phyloP scores from a whole-genome alignment of 768 basidiomycete genomes.

The Boletus pseudopeckii region DNA sequence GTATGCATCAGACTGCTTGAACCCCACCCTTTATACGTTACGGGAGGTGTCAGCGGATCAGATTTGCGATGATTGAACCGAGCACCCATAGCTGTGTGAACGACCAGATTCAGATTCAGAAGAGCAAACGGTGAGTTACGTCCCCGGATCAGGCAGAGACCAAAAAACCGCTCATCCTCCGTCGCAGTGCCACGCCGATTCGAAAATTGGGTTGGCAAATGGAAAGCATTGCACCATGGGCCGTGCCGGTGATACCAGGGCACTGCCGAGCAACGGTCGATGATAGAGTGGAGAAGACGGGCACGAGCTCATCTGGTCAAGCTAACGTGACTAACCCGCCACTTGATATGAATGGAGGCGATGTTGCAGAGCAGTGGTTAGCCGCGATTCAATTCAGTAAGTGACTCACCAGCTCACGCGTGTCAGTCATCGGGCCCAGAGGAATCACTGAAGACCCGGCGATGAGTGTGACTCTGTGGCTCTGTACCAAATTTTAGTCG shows the following conservation, averaged over 20 bases:
- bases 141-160: not conserved
- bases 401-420: not conserved
- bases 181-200: conserved; percentile 2
- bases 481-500: not conserved
- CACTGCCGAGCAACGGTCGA: conserved; percentile 1
- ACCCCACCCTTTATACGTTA: conserved; percentile 22
- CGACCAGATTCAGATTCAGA: too few relatives aligned
- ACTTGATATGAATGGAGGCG: not conserved
- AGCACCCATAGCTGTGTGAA: not conserved
- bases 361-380: not conserved
- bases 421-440: not conserved
- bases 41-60: not conserved
- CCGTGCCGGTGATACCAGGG: conserved; percentile 3
- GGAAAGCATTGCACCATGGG: not conserved
- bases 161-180: conserved; percentile 1
- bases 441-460: not conserved
- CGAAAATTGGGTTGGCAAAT: conserved; percentile 3
- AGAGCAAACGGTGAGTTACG: not conserved
- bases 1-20: conserved; percentile 1
- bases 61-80: not conserved
- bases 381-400: not conserved
- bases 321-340: not conserved
- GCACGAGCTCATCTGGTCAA: too few relatives aligned
- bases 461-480: not conserved
- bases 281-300: conserved; percentile 7